Conservation (phyloP, 805 yeast species). For the Candida ficus region DNA sequence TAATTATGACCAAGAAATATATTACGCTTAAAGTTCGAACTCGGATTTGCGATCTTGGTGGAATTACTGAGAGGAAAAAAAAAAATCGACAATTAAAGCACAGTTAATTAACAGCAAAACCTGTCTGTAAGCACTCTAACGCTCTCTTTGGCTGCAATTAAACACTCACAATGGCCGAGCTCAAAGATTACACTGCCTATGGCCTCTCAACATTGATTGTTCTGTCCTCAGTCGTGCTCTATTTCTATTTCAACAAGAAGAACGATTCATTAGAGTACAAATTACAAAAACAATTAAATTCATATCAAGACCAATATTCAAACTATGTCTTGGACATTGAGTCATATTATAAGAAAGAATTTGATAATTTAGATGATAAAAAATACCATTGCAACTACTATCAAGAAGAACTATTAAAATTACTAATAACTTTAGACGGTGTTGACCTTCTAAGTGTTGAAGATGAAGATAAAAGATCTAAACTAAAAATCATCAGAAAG, state of each 20-base stretch:
- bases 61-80: neutral
- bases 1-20: too few species aligned
- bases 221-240: slow-evolving; percentile 12
- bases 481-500: slow-evolving; percentile 54
- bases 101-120: too few species aligned
- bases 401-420: neutral
- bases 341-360: slow-evolving; percentile 1
- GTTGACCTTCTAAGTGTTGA: slow-evolving; percentile 8
- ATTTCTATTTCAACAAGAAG: slow-evolving; percentile 1
- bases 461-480: slow-evolving; percentile 35
- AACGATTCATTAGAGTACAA: neutral
- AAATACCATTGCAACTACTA: slow-evolving; percentile 46
- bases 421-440: neutral
- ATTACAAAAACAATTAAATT: slow-evolving; percentile 1
- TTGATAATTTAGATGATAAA: slow-evolving; percentile 14
- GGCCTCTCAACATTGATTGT: slow-evolving; percentile 12
- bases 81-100: too few species aligned
- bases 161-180: neutral
- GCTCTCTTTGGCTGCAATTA: neutral
- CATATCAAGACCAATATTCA: neutral
- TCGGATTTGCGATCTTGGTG: neutral
- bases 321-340: slow-evolving; percentile 4
- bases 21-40: neutral
- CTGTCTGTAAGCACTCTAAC: neutral
- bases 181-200: slow-evolving; percentile 5